Evolutionary conservation across 2,329 filamentous ascomycete genomes (phyloP).

Genomic region (Trematosphaeria pertusa): DNA sequence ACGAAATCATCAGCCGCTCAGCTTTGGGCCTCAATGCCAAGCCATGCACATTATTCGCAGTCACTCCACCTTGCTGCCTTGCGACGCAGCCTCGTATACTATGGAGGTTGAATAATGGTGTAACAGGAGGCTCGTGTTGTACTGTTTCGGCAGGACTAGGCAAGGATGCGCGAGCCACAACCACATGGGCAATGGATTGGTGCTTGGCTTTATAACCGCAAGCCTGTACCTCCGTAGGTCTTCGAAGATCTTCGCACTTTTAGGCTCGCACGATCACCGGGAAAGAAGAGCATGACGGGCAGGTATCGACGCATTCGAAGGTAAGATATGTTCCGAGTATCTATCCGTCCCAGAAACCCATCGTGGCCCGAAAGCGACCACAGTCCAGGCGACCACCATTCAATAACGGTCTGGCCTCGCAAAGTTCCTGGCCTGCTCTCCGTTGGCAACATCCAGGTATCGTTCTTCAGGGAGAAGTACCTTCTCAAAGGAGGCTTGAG

Average conservation of each 20-base stretch:
- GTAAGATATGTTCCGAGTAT: not conserved
- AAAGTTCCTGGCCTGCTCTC: not conserved
- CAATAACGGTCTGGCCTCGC: too few species aligned
- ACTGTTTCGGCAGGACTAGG: not conserved
- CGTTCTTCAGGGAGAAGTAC: too few species aligned
- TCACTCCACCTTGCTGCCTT: not conserved
- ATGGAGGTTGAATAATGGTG: not conserved
- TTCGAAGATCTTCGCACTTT: not conserved
- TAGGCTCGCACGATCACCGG: not conserved
- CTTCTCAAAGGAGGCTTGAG: too few species aligned
- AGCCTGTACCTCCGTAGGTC: not conserved
- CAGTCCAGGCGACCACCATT: too few species aligned
- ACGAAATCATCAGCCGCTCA: not conserved
- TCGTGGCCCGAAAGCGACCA: not conserved
- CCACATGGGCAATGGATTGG: not conserved
- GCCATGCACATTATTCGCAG: not conserved
- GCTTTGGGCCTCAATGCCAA: not conserved
- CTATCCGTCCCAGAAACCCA: not conserved
- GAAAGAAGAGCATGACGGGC: too few species aligned
- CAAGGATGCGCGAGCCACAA: not conserved
- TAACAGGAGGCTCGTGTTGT: not conserved
- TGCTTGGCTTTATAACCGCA: too few species aligned
- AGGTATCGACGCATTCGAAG: too few species aligned
- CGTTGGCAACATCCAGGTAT: too few species aligned
- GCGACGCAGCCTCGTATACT: not conserved